Evolutionary conservation across 1,284 basidiomycete genomes (phyloP).

Genomic region (Trametes sp.): DNA sequence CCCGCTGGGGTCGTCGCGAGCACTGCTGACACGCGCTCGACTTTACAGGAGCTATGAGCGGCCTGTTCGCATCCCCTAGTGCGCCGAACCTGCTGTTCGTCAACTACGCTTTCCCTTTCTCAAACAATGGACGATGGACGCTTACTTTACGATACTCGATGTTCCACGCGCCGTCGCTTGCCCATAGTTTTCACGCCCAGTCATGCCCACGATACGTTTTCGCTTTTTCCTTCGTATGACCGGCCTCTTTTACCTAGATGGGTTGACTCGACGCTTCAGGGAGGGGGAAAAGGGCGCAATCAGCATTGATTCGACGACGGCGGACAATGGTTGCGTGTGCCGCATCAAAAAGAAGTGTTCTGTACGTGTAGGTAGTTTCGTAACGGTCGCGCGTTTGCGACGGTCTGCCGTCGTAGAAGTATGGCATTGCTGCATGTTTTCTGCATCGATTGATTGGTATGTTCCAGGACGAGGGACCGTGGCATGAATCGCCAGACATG

Average conservation of each 20-base stretch:
- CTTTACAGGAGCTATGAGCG: constrained; percentile 25
- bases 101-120: not conserved
- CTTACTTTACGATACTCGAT: constrained; percentile 11
- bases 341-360: constrained; percentile 8
- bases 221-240: not conserved
- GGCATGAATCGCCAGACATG: too few relatives aligned
- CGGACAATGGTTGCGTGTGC: constrained; percentile 6
- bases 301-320: constrained; percentile 8
- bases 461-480: too few relatives aligned
- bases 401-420: too few relatives aligned
- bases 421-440: too few relatives aligned
- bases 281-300: not conserved
- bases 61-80: not conserved
- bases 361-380: constrained; percentile 19
- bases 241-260: constrained; percentile 5
- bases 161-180: constrained; percentile 17
- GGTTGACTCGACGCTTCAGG: not conserved
- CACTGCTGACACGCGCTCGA: not conserved
- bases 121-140: constrained; percentile 19
- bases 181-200: not conserved
- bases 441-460: too few relatives aligned
- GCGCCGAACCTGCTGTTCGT: constrained; percentile 2
- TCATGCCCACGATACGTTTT: constrained; percentile 3
- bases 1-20: not conserved
- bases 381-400: too few relatives aligned